Evolutionary conservation across 257 asterid genomes (phyloP), one percentile per base, ranked within the genome.

Genomic region (Coffea eugenioides): DNA sequence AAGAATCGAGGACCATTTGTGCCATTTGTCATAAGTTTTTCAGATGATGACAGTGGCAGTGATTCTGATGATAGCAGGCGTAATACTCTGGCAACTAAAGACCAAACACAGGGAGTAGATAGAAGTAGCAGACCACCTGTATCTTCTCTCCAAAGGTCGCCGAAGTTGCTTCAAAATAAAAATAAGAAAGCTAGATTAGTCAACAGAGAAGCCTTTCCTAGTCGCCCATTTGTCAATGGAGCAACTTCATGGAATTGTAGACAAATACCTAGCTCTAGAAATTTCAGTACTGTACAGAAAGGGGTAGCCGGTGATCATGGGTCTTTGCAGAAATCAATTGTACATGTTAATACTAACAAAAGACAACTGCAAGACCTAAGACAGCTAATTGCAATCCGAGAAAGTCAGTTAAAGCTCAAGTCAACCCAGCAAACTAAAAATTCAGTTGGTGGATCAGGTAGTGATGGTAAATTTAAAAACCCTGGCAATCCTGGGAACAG

Each of bases 21-120:
- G 62, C 91, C 91, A 51, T 88, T 88, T 83, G 76, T 88, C 34
- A 88, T 88, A 76, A 84, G 91, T 77, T 88, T 88, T 80, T 88
- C 90, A 49, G 91, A 88, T 77, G 90, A 87, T 61, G 91, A 88
- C 56, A 84, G 84, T 65, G 88, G 88, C 56, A 84, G 89, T 71
- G 88, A 86, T 81, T 71, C 82, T 77, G 91, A 86, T 67, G 80
- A 84, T 71, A 64, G 84, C 77, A 70, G 84, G 70, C 72, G 25
- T 52, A 61, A 82, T 45, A 72, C 59, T 49, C 69, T 61, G 61
- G 68, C 20, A 27, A 79, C 71, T 59, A 80, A 79, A 80, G 80
- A 69, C 62, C 74, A 71, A 69, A 67, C 80, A 21, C 77, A 80
- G 57, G 71, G 73, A 64, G 67, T 70, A 56, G 84, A 77, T 46